A percentile compares a stretch with the other conserved stretches of the same genome.
Conservation (phyloP, 768 basidiomycete genomes). For the Xerocomus brunneocitrinus region DNA sequence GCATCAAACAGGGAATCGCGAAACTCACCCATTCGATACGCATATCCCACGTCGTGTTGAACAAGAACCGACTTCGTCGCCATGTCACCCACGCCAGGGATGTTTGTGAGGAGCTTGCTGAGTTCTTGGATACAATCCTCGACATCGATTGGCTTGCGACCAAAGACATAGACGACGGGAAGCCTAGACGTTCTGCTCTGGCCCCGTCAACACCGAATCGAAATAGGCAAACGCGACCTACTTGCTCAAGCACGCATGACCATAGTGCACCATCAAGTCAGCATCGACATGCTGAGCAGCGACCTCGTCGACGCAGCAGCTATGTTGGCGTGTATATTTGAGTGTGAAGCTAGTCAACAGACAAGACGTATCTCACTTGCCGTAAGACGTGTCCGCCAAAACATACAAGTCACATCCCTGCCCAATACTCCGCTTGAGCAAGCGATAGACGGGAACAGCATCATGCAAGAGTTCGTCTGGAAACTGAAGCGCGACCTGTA, state of each 20-base stretch:
- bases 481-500: constrained; percentile 86
- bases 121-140: constrained; percentile 45
- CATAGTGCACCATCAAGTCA: constrained; percentile 90
- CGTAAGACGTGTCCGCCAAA: constrained; percentile 97
- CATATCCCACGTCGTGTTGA: constrained; percentile 74
- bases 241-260: constrained; percentile 94
- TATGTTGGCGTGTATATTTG: not conserved
- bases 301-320: constrained; percentile 96
- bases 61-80: constrained; percentile 43
- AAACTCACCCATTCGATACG: constrained; percentile 56
- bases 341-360: not conserved
- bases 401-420: constrained; percentile 66
- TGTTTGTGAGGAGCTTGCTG: constrained; percentile 27
- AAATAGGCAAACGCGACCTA: constrained; percentile 36
- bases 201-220: not conserved
- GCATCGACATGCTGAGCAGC: constrained; percentile 93
- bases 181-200: constrained; percentile 70
- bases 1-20: not conserved
- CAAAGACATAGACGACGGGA: constrained; percentile 89
- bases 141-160: constrained; percentile 62
- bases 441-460: constrained; percentile 77
- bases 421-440: constrained; percentile 51
- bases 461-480: constrained; percentile 88
- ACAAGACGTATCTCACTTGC: constrained; percentile 52
- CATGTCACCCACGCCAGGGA: not conserved